A percentile compares a stretch with the other conserved stretches of the same genome.
These are phyloP conservation scores for Tylopilus sp. DNA, from an alignment of 1,284 basidiomycete genomes.

Conservation along the genomic window DNA sequence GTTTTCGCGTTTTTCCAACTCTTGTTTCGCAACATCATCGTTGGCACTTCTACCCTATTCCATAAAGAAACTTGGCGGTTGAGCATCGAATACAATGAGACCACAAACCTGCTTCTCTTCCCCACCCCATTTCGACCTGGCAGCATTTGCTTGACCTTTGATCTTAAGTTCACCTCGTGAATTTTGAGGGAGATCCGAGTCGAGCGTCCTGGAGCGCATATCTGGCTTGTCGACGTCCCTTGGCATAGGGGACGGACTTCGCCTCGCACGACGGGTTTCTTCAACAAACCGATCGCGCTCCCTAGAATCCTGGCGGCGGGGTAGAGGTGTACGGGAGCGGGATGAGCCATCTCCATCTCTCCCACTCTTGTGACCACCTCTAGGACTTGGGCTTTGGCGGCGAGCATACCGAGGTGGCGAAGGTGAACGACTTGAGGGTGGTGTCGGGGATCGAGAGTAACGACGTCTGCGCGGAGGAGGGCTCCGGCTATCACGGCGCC, in stretches of 20 bases:
- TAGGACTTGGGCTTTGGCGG: conserved; percentile 36
- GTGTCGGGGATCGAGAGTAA: conserved; percentile 38
- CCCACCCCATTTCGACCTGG: conserved; percentile 47
- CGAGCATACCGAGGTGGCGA: conserved; percentile 34
- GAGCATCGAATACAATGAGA: conserved; percentile 11
- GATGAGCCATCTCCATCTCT: conserved; percentile 23
- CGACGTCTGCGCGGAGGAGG: conserved; percentile 55
- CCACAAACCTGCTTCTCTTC: conserved; percentile 32
- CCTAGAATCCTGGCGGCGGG: conserved; percentile 30
- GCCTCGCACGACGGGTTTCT: conserved; percentile 26
- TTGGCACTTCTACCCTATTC: conserved; percentile 16
- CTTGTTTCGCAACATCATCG: conserved; percentile 26
- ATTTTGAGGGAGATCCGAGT: conserved; percentile 34
- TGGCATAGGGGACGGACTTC: conserved; percentile 22
- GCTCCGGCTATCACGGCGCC: conserved; percentile 47
- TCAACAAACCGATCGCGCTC: conserved; percentile 21
- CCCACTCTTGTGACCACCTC: conserved; percentile 30
- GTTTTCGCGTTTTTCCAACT: conserved; percentile 60
- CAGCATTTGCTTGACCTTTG: conserved; percentile 56
- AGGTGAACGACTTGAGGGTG: conserved; percentile 41
- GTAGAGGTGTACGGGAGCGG: conserved; percentile 26
- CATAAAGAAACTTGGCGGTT: conserved; percentile 11
- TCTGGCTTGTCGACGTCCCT: conserved; percentile 46
- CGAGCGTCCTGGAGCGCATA: conserved; percentile 22
- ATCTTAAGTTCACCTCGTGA: conserved; percentile 57